Conservation (phyloP, 257 asterid species). For the Parsonsia alboflavescens region DNA sequence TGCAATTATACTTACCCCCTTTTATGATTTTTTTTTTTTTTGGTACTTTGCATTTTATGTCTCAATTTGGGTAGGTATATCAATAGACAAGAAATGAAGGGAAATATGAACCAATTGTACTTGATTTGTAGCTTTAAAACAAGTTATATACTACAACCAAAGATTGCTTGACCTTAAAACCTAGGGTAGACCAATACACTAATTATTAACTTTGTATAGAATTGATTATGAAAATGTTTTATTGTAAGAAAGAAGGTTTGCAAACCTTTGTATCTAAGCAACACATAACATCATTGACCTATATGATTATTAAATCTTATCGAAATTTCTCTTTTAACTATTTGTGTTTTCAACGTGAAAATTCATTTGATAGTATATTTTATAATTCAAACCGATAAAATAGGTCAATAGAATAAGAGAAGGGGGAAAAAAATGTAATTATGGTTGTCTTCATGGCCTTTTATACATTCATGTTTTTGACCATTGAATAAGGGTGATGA, state of each 20-base stretch:
- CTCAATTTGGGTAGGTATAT: constrained; percentile 11
- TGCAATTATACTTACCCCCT: neutral
- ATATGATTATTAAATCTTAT: too few species aligned
- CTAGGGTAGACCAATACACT: neutral
- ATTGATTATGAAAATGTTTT: neutral
- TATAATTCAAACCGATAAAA: too few species aligned
- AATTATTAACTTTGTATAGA: neutral
- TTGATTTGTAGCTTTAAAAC: neutral
- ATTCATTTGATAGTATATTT: too few species aligned
- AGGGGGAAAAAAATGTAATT: too few species aligned
- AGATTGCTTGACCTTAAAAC: constrained; percentile 1
- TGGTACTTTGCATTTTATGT: neutral
- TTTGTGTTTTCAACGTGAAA: too few species aligned
- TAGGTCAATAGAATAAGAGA: too few species aligned
- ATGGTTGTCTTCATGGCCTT: too few species aligned
- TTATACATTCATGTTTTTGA: neutral
- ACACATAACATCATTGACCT: too few species aligned
- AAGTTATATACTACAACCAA: neutral
- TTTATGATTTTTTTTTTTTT: neutral
- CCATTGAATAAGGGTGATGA: neutral
- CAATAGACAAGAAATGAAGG: constrained; percentile 9
- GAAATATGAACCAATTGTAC: neutral
- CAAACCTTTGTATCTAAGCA: neutral
- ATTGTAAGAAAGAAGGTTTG: neutral
- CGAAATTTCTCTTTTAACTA: too few species aligned